phyloP scores from a whole-genome alignment of 805 yeast genomes.

The Saccharomyces jurei region DNA sequence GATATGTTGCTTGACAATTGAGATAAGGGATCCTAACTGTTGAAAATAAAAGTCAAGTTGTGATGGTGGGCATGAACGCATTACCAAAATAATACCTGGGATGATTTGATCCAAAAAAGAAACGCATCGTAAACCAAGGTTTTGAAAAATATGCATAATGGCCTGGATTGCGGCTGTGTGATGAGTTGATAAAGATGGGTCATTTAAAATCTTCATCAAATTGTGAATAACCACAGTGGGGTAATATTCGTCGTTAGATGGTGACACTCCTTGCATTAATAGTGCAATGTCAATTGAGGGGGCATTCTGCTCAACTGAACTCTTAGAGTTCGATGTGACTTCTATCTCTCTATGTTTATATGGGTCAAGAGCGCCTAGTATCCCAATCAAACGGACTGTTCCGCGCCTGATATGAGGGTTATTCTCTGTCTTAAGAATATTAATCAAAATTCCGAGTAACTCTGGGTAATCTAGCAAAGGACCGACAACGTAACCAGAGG shows the following conservation, averaged over 20 bases:
- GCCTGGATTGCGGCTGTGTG: conserved; percentile 94
- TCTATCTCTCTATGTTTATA: conserved; percentile 91
- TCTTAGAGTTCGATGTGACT: conserved; percentile 45
- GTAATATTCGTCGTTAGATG: conserved; percentile 84
- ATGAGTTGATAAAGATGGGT: conserved; percentile 74
- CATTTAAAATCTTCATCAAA: conserved; percentile 74
- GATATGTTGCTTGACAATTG: conserved; percentile 83
- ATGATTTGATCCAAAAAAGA: conserved; percentile 81
- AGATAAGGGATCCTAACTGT: conserved; percentile 70
- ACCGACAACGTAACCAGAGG: conserved; percentile 91
- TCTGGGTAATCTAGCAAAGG: conserved; percentile 91
- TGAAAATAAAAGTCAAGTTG: conserved; percentile 84
- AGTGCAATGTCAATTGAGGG: conserved; percentile 87
- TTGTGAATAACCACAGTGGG: conserved; percentile 91
- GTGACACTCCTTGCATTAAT: conserved; percentile 89
- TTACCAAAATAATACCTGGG: conserved; percentile 78
- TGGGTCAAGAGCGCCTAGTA: conserved; percentile 94
- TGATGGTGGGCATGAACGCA: conserved; percentile 71
- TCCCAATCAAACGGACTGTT: conserved; percentile 82
- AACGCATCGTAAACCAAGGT: conserved; percentile 81
- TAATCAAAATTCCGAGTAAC: conserved; percentile 69
- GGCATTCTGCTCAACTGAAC: conserved; percentile 64
- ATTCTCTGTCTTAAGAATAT: conserved; percentile 72
- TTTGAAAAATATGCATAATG: conserved; percentile 81
- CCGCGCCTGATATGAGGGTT: conserved; percentile 72